These are phyloP conservation scores for Spongospora subterranea DNA, from an alignment of 208 protist genomes.

Conservation along the genomic window DNA sequence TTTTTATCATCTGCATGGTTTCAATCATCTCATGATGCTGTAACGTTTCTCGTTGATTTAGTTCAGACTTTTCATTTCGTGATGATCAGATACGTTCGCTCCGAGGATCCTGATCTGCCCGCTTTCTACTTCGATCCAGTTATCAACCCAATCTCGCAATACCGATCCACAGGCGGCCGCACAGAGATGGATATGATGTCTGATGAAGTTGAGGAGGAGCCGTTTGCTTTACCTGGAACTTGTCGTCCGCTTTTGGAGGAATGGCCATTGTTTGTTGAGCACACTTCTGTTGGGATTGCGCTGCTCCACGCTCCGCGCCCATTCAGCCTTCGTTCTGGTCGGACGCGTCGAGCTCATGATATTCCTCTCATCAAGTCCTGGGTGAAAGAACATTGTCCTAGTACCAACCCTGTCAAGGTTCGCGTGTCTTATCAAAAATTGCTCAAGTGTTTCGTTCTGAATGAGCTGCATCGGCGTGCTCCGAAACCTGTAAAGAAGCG, in stretches of 20 bases:
- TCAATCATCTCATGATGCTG: too few species aligned
- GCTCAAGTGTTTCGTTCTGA: conserved; percentile 98
- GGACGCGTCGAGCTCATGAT: conserved; percentile 83
- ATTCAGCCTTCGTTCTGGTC: conserved; percentile 93
- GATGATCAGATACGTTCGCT: conserved; percentile 84
- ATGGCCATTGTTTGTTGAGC: conserved; percentile 86
- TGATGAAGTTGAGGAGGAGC: conserved; percentile 61
- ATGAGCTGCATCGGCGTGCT: conserved; percentile 89
- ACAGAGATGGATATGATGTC: conserved; percentile 59
- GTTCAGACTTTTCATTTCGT: conserved; percentile 71
- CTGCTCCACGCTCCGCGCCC: conserved; percentile 96
- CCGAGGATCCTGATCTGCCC: conserved; percentile 83
- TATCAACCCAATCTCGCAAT: conserved; percentile 94
- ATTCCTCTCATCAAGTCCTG: conserved; percentile 98
- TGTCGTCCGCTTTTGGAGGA: conserved; percentile 83
- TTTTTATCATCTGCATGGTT: too few species aligned
- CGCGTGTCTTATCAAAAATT: conserved; percentile 99
- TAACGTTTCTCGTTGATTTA: not conserved
- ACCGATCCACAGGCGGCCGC: conserved; percentile 20
- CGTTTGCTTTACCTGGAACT: conserved; percentile 69
- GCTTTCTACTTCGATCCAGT: conserved; percentile 98
- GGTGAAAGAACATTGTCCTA: conserved; percentile 85
- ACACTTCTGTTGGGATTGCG: conserved; percentile 91
- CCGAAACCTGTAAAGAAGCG: conserved; percentile 82
- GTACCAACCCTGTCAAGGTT: conserved; percentile 79